Percentiles rank a stretch among this genome's conserved stretches.
These are phyloP conservation scores for Saccharum officinarum DNA, from an alignment of 176 grass and related monocot genomes.

Conservation along the genomic window DNA sequence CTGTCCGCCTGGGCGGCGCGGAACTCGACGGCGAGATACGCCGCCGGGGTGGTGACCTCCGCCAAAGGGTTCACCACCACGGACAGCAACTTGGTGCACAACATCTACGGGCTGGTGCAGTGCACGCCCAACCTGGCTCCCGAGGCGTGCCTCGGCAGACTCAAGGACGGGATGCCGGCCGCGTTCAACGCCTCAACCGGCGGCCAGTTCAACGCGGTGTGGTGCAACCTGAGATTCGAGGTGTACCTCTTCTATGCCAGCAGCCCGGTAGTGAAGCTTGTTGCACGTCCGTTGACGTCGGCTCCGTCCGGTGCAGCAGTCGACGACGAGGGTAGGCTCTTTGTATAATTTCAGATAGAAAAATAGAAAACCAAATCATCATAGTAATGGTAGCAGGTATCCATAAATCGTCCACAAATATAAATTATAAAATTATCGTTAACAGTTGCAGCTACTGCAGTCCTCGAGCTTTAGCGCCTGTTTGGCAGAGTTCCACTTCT, in stretches of 20 bases:
- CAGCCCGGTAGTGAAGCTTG: not conserved
- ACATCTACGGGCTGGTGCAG: slow-evolving; percentile 37
- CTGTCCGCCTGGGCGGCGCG: slow-evolving; percentile 22
- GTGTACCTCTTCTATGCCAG: not conserved
- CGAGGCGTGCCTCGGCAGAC: not conserved
- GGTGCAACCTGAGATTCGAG: slow-evolving; percentile 34
- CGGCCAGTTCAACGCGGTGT: not conserved
- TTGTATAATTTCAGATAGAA: not conserved
- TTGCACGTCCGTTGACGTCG: not conserved
- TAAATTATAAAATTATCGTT: too few species aligned
- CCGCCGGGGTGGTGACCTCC: slow-evolving; percentile 21
- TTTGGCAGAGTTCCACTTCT: too few species aligned
- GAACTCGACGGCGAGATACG: slow-evolving; percentile 34
- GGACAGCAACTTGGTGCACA: not conserved
- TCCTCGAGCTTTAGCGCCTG: too few species aligned
- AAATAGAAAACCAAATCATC: too few species aligned
- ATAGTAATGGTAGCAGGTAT: too few species aligned
- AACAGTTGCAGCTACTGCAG: too few species aligned
- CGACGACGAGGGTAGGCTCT: not conserved
- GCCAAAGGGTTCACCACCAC: not conserved
- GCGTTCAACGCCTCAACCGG: not conserved
- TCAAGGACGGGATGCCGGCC: not conserved
- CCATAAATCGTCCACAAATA: too few species aligned
- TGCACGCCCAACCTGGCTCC: slow-evolving; percentile 34
- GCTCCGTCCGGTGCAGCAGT: not conserved